These are phyloP conservation scores for Myriosclerotinia duriaeana DNA, from an alignment of 2,329 filamentous ascomycete species.

Conservation along the genomic window DNA sequence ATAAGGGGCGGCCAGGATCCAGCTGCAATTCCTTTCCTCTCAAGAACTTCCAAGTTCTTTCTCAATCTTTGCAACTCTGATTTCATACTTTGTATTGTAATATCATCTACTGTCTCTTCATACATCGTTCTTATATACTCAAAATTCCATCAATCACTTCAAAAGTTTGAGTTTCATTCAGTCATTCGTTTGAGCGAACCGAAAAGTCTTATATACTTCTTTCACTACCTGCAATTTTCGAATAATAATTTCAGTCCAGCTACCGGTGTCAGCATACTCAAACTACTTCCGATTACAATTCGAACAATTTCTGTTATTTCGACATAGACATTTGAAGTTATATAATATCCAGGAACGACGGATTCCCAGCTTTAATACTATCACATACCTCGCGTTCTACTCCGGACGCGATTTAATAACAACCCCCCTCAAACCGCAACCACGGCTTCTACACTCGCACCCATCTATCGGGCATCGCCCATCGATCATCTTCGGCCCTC, in stretches of 20 bases:
- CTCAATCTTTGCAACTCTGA: slow-evolving; percentile 10
- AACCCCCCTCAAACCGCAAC: slow-evolving; percentile 41
- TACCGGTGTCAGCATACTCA: slow-evolving; percentile 19
- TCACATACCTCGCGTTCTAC: slow-evolving; percentile 34
- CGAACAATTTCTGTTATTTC: slow-evolving; percentile 29
- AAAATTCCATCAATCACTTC: slow-evolving; percentile 19
- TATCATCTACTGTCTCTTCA: slow-evolving; percentile 25
- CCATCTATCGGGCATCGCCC: slow-evolving; percentile 56
- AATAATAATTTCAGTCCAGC: slow-evolving; percentile 15
- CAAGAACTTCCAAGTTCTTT: slow-evolving; percentile 10
- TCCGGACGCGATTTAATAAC: slow-evolving; percentile 35
- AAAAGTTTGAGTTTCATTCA: slow-evolving; percentile 29
- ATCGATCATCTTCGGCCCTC: slow-evolving; percentile 50
- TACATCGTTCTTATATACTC: slow-evolving; percentile 35
- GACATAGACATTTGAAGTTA: slow-evolving; percentile 29
- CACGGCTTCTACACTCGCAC: slow-evolving; percentile 60
- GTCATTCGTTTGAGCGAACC: slow-evolving; percentile 37
- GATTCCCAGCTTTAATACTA: slow-evolving; percentile 16
- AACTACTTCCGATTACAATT: slow-evolving; percentile 23
- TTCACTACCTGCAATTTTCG: slow-evolving; percentile 19
- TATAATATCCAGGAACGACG: slow-evolving; percentile 24
- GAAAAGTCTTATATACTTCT: slow-evolving; percentile 19
- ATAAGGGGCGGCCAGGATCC: slow-evolving; percentile 31
- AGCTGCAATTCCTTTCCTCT: slow-evolving; percentile 21
- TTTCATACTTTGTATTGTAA: slow-evolving; percentile 19